Base-by-base conservation (phyloP, 768 basidiomycete genomes). In the Bullera alba region DNA sequence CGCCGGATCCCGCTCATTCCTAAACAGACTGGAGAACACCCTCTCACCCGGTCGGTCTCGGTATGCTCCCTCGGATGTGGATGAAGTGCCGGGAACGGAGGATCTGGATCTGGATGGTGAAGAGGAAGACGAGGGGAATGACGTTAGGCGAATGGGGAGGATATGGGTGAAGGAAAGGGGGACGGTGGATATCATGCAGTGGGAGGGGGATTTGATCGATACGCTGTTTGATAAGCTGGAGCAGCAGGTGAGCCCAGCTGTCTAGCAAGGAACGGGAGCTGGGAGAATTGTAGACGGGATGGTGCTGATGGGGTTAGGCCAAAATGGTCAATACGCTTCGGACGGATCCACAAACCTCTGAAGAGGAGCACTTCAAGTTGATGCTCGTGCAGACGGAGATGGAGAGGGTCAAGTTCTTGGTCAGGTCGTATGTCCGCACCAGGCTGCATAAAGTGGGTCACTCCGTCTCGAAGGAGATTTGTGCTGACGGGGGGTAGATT, bases 371-470 rank as follows among this genome's bases (percentile, higher is more conserved):
- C 63, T 86, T 91, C 53, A 78, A 88, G 58, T 86, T 93, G 28
- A 84, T 89, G 77, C 83, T 96, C 46, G 91, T 87, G 0, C 88
- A 92, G 73, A 92, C 88, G 0, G 91, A 96, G 73, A 81, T 93
- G 59, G 91, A 96, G 68, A 81, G 92, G 35, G 87, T 89, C 61
- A 92, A 90, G 73, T 96, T 90, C 65, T 80, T 93, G 48, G 81
- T 95, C 22, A 76, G 91, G 50, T 87, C 88, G 1, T 96, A 93
- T 69, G 79, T 93, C 4, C 80, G 92, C 21, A 87, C 86, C 25
- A 77, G 91, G 52, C 71, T 93, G 45, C 83, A 79, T 77, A 96
- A 96, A 80, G 91, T 86, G 54, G 47, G 58, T 51, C 19, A 17
- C 36, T 7, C 15, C 17, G 17, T 28, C 22, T 38, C n/a, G n/a